Evolutionary conservation across 2,329 filamentous ascomycete species (phyloP), one percentile per base, ranked within the genome.

Genomic region (Sclerotinia minor): DNA sequence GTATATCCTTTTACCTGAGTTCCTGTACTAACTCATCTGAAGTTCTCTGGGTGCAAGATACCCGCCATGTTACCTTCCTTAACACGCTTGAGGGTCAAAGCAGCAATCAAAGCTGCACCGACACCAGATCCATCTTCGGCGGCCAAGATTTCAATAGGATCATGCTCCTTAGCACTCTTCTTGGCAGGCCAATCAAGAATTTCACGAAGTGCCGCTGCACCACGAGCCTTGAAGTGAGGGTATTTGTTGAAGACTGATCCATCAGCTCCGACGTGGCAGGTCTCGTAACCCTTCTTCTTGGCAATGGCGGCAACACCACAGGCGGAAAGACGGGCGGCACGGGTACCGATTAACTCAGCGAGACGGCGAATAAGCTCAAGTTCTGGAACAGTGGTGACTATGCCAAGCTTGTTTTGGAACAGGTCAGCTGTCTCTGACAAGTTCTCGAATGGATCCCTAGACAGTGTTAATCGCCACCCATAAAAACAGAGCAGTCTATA

Each of bases 221-320:
- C 94, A 66, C 95, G 90, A 68, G 89, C 87, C 84, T 97, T 97
- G 87, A 99, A 99, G 81, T 97, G 91, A 17, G 95, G 95, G 81
- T 99, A 99, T 80, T 98, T 98, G 85, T 97, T 97, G 83, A 99
- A 99, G 66, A 99, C 94, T 24, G 92, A 96, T 49, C 95, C 95
- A 77, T 99, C 95, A 64, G 95, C 95, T 75, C 95, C 95, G 53
- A 99, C 95, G 79, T 98, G 95, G 82, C 92, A 96, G 49, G 86
- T 85, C 76, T 90, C 81, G 80, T 94, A 94, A 73, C 87, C 86
- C 86, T 97, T 98, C 89, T 98, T 98, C 82, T 90, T 96, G 85
- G 91, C 93, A 77, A 99, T 97, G 68, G 94, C 95, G 17, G 94
- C 93, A 66, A 99, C 92, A 80, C 95, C 95, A 77, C 95, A 98